Conservation (phyloP, 2,329 filamentous ascomycete species). For the Beauveria sp. region DNA sequence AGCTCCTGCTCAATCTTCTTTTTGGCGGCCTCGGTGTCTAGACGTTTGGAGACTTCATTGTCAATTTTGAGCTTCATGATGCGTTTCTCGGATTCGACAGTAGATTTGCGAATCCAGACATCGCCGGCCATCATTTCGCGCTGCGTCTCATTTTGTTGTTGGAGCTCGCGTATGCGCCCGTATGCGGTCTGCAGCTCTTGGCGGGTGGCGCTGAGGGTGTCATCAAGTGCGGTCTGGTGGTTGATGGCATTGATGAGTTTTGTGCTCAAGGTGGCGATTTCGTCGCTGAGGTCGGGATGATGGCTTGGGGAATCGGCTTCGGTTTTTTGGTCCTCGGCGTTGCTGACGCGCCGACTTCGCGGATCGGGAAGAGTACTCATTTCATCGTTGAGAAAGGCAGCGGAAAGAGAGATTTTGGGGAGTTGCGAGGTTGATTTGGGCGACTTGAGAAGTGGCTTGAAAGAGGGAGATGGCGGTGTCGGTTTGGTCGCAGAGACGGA, state of each 20-base stretch:
- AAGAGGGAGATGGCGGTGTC: constrained; percentile 19
- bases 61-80: constrained; percentile 49
- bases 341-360: constrained; percentile 44
- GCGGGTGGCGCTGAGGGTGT: constrained; percentile 72
- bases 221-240: constrained; percentile 85
- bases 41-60: constrained; percentile 59
- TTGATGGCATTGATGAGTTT: constrained; percentile 98
- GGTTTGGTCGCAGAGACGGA: constrained; percentile 37
- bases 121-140: constrained; percentile 67
- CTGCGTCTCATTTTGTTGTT: constrained; percentile 57
- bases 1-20: constrained; percentile 87
- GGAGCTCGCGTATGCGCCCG: constrained; percentile 59
- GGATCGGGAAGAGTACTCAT: constrained; percentile 65
- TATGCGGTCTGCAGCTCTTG: constrained; percentile 73
- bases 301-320: constrained; percentile 22
- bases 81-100: constrained; percentile 65
- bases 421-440: constrained; percentile 27
- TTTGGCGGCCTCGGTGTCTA: constrained; percentile 67
- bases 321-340: constrained; percentile 23
- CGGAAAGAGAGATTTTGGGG: constrained; percentile 29
- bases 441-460: constrained; percentile 31
- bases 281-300: constrained; percentile 53
- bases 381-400: constrained; percentile 46
- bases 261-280: constrained; percentile 84
- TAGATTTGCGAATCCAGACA: constrained; percentile 65